Evolutionary conservation across 1,139 yeast species (phyloP), one percentile per base, ranked within the genome.

Genomic region (Yamadazyma spencermartinsiae): DNA sequence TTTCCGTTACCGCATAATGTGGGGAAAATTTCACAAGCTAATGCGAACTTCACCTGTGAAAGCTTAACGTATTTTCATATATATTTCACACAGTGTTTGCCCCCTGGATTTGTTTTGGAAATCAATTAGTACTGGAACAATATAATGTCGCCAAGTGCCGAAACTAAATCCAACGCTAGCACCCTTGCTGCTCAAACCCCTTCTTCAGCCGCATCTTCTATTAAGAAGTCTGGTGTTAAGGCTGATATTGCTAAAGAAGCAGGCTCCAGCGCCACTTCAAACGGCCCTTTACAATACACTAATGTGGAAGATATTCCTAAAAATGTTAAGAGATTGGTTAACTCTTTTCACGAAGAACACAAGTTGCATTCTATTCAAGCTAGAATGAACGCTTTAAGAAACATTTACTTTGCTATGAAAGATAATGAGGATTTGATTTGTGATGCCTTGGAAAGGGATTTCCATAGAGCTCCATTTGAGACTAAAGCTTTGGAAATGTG

Each of bases 341-440:
- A 55, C 3, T 60, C 76, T 1, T 86, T 76, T 62, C 68, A 63
- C 43, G 56, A 60, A 24, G 46, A 64, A 3, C 75, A 77, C 43
- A 78, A 76, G 51, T 66, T 83, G 5, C 74, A 72, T 39, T 71
- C 81, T 24, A 48, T 86, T 33, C 80, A 79, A 45, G 74, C 55
- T 53, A 70, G 95, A 33, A 66, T 80, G 46, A 68, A 77, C 45
- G 85, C 79, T 53, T 72, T 89, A 50, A 75, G 92, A 46, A 80
- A 80, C 54, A 56, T 89, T 23, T 86, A 80, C 61, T 82, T 72
- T 54, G 83, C 80, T 3, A 41, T 89, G 25, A 66, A 71, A 42
- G 92, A 86, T 56, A 76, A 85, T 50, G 68, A 65, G 37, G 80
- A 77, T 3, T 63, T 60, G 11, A 52, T 90, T 29, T 61, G 73